Evolutionary conservation across 2,329 filamentous ascomycete genomes (phyloP).

Genomic region (Diaporthe ampelina): DNA sequence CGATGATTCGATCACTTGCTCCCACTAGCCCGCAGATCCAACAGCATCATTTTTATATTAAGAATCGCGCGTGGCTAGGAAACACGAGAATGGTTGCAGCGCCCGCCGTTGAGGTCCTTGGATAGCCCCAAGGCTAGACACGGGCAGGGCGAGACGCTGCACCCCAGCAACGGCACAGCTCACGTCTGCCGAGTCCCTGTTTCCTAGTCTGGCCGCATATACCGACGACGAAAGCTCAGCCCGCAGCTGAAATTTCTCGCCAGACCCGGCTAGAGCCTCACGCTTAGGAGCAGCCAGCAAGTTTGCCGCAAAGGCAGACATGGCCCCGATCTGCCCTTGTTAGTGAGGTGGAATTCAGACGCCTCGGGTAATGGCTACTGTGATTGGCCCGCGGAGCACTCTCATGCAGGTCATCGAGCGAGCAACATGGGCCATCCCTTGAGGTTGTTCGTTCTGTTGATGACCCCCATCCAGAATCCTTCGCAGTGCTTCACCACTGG

Average conservation of each 20-base stretch:
- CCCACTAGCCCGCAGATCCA: conserved; percentile 45
- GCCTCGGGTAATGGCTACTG: conserved; percentile 41
- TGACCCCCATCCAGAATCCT: conserved; percentile 22
- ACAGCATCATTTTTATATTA: conserved; percentile 49
- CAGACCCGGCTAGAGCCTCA: conserved; percentile 25
- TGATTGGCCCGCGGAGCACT: conserved; percentile 39
- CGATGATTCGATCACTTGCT: conserved; percentile 44
- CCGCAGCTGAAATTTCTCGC: not conserved
- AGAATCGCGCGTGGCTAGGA: conserved; percentile 48
- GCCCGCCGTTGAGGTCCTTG: conserved; percentile 23
- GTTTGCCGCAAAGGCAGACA: conserved; percentile 33
- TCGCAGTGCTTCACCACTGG: conserved; percentile 19
- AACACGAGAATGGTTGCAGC: conserved; percentile 44
- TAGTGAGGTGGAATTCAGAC: conserved; percentile 38
- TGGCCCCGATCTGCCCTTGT: conserved; percentile 27
- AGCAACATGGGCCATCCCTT: conserved; percentile 41
- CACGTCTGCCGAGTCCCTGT: not conserved
- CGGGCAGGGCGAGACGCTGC: conserved; percentile 2
- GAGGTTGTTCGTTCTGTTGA: conserved; percentile 24
- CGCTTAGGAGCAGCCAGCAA: conserved; percentile 23
- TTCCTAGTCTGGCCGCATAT: not conserved
- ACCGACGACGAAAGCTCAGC: conserved; percentile 20
- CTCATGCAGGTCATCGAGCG: conserved; percentile 40
- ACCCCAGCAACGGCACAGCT: conserved; percentile 13
- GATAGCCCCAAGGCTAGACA: conserved; percentile 24